phyloP scores from a whole-genome alignment of 2,329 filamentous ascomycete species.

The Kalmusia sp. region DNA sequence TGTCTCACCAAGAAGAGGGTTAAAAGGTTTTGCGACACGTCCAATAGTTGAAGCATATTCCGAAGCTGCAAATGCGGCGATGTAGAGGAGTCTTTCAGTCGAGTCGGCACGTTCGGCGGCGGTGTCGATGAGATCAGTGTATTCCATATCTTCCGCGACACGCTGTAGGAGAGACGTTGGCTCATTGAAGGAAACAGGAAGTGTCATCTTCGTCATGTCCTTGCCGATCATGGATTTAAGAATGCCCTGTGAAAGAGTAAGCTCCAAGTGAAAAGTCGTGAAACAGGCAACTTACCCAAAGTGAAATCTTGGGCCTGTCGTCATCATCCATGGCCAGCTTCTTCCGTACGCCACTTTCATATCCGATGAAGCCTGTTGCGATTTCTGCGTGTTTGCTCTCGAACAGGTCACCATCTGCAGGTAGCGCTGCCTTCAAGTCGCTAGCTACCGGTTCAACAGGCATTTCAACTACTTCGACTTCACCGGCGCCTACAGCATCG shows the following conservation, averaged over 20 bases:
- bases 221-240: constrained; percentile 99
- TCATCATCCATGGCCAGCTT: constrained; percentile 89
- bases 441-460: constrained; percentile 53
- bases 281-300: constrained; percentile 75
- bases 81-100: constrained; percentile 90
- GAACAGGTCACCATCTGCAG: constrained; percentile 52
- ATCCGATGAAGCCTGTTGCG: constrained; percentile 80
- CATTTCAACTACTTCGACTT: constrained; percentile 80
- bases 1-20: constrained; percentile 92
- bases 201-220: constrained; percentile 99
- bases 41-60: constrained; percentile 98
- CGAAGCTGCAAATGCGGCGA: constrained; percentile 93
- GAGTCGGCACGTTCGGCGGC: constrained; percentile 87
- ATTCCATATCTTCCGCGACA: constrained; percentile 98
- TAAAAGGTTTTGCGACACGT: constrained; percentile 97
- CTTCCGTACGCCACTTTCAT: constrained; percentile 84
- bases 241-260: constrained; percentile 70
- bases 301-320: constrained; percentile 88
- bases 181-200: constrained; percentile 98
- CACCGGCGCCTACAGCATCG: constrained; percentile 92
- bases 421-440: constrained; percentile 36
- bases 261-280: background rate
- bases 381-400: constrained; percentile 68
- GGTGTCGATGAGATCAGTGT: constrained; percentile 87
- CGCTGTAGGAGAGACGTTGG: constrained; percentile 94